Conservation (phyloP, 768 basidiomycete genomes). For the Coprinopsis sp. region DNA sequence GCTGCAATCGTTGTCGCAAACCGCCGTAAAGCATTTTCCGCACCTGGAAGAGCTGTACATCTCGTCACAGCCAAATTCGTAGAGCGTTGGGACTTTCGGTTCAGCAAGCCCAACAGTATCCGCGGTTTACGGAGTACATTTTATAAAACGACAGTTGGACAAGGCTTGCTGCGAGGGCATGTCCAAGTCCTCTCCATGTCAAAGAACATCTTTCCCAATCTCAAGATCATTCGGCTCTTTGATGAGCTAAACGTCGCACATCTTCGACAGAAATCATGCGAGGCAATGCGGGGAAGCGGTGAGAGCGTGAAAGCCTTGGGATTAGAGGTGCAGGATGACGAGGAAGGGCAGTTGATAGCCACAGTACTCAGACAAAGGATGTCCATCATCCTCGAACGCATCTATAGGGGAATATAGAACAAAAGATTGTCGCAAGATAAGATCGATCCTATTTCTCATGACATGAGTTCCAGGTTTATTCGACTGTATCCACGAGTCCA, state of each 20-base stretch:
- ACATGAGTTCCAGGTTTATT: conserved; percentile 79
- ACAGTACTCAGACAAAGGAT: no score
- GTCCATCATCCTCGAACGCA: no score
- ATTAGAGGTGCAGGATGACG: no score
- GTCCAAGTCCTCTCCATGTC: neutral
- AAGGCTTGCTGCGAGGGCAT: neutral
- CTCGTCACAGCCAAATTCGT: no score
- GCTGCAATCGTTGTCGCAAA: no score
- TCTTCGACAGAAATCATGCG: neutral
- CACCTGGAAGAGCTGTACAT: neutral
- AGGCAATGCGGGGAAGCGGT: neutral
- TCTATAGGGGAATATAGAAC: conserved; percentile 4
- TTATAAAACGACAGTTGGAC: no score
- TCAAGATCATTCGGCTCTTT: neutral
- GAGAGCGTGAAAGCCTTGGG: neutral
- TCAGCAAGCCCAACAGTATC: no score
- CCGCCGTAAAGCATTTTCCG: no score
- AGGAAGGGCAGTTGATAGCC: no score
- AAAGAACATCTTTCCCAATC: neutral
- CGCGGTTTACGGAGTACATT: no score
- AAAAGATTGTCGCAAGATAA: conserved; percentile 11
- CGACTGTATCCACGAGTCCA: conserved; percentile 78
- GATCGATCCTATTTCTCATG: neutral
- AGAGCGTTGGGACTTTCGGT: no score
- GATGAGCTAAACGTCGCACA: conserved; percentile 1